Base-by-base conservation (phyloP, 768 basidiomycete species). In the Leucosporidium yakuticum region DNA sequence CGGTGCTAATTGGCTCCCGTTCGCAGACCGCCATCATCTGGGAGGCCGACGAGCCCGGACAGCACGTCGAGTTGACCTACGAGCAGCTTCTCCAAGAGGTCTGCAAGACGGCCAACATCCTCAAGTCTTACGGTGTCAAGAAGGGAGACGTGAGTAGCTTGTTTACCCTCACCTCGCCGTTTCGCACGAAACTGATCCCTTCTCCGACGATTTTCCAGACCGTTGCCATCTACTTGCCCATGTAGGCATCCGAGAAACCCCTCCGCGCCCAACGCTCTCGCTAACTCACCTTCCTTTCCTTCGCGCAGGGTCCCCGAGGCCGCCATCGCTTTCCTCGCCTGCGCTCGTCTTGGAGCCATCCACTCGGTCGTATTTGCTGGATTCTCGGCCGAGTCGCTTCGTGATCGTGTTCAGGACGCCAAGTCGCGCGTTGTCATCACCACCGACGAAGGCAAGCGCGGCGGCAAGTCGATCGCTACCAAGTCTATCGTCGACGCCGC, bases 291-390 rank as follows among this genome's bases (percentile, higher is more conserved):
- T 29, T 7, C 19, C 0, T 23, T 29, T 15, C 5, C 44, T 1
- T n/a, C 20, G 27, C n/a, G 4, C 60, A 61, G 60, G 60, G 69
- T 76, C n/a, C 95, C 91, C 91, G 92, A 97, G 73, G 87, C 95
- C 25, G 91, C 89, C 60, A 93, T 91, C 56, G 90, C 95, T 53
- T 92, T 99, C 87, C 88, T 99, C 65, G 95, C 95, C 9, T 98
- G 95, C 78, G 94, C 95, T 6, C 88, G 95, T 72, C 90, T 99
- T 74, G 95, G 95, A 29, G 95, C 95, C 29, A 83, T 98, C 57
- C 95, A 99, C 81, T 94, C 92, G 12, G 95, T 96, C 76, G 88
- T 99, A 65, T 99, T 99, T 71, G 95, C 95, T 57, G 95, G 95
- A 9, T 99, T 99, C 82, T 90, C 88, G 12, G 86, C 94, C 14